Conservation (phyloP, 116 monocot species). For the Phalaenopsis hybrid region DNA sequence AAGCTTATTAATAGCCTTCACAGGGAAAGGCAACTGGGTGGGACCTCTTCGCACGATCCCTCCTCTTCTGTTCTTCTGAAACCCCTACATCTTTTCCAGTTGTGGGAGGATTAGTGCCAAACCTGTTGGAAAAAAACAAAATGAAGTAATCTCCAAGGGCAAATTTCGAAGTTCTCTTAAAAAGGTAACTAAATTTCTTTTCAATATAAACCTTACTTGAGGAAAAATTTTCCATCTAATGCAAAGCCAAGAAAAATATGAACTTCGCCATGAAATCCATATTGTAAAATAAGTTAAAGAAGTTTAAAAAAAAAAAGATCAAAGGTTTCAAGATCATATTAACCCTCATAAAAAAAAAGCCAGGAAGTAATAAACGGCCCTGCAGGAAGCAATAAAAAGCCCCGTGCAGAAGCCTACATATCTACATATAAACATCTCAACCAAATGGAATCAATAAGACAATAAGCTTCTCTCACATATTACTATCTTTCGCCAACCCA, state of each 20-base stretch:
- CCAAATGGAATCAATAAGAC: too few relatives aligned
- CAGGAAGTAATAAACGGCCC: neutral
- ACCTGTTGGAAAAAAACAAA: conserved; percentile 7
- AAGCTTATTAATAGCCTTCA: neutral
- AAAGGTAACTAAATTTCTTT: neutral
- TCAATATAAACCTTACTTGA: neutral
- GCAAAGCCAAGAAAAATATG: neutral
- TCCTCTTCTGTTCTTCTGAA: conserved; percentile 24
- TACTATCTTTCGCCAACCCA: too few relatives aligned
- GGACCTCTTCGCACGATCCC: conserved; percentile 19
- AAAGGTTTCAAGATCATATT: neutral
- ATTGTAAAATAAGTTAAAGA: neutral
- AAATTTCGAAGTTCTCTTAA: too few relatives aligned
- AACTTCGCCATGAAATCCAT: too few relatives aligned
- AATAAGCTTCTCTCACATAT: too few relatives aligned
- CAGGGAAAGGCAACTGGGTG: neutral
- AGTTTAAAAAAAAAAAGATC: neutral
- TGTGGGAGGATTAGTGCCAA: conserved; percentile 3
- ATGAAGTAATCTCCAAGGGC: too few relatives aligned
- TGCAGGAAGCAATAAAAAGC: neutral
- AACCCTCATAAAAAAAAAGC: neutral
- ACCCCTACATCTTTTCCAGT: conserved; percentile 11
- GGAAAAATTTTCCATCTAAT: neutral
- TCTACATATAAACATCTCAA: too few relatives aligned
- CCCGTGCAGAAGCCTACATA: too few relatives aligned